phyloP scores from a whole-genome alignment of 305 asterid genomes.

The Solanum hybrid region DNA sequence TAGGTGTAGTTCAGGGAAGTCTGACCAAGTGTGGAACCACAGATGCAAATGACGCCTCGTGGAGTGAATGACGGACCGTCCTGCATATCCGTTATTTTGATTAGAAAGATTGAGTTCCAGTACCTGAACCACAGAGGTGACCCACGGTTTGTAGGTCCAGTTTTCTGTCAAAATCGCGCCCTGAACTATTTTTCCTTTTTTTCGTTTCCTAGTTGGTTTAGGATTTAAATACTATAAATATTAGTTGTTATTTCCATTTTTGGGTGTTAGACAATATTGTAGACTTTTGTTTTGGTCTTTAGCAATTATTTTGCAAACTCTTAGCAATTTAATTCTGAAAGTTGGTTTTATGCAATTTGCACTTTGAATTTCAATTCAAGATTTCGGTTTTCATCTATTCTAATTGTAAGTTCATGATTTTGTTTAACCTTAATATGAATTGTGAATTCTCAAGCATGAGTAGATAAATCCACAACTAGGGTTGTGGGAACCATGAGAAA shows the following conservation, averaged over 20 bases:
- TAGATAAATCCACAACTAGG: neutral
- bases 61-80: neutral
- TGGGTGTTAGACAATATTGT: neutral
- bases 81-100: neutral
- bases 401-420: neutral
- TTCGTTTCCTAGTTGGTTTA: neutral
- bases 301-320: neutral
- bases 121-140: neutral
- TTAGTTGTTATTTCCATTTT: too few relatives aligned
- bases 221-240: neutral
- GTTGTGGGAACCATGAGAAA: neutral
- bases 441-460: neutral
- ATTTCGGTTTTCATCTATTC: neutral
- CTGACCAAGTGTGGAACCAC: neutral
- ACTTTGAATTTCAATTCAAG: neutral
- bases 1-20: neutral
- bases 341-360: neutral
- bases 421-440: neutral
- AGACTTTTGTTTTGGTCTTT: neutral
- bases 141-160: neutral
- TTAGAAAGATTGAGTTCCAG: neutral
- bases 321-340: too few relatives aligned
- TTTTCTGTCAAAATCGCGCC: rapidly evolving
- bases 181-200: neutral
- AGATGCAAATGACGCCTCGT: neutral